Evolutionary conservation across 176 grass and related monocot species (phyloP), one percentile per base, ranked within the genome.

Genomic region (Phoenix roebelenii): DNA sequence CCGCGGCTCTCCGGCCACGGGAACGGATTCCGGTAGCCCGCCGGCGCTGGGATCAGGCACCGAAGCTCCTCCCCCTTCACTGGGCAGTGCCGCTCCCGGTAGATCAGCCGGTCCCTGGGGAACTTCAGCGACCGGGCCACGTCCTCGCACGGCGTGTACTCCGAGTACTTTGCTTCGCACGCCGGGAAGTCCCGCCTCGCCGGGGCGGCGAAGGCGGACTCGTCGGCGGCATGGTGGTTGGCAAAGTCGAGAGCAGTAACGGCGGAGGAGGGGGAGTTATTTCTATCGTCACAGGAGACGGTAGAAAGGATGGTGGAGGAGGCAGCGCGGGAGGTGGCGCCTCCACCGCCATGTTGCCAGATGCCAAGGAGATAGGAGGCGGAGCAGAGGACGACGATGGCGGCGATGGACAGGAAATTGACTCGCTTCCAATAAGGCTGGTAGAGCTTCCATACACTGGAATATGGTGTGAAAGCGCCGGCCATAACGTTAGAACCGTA

Each of bases 141-240:
- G 76, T 91, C 93, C 76, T 97, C 87, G 66, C 87, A 97, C 17
- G 93, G 93, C 12, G 93, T 97, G 81, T 97, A 85, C 79, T 97
- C 93, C 6, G 84, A 85, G 74, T 78, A 85, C 72, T 80, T 80
- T 57, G 74, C 61, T 32, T 78, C 66, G 74, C 92, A 97, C 0
- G 70, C 39, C 17, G 75, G 72, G 60, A 85, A 88, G 25, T 12
- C 16, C 22, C 69, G 76, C 3, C 4, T 74, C 7, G 69, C 49
- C 2, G 72, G 64, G 18, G 60, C 22, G 26, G 58, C 59, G 3
- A 35, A 58, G 19, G 16, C 23, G 16, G 75, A 63, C 4, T 59
- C 72, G 16, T 82, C 79, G 18, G 93, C 87, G 19, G 80, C 57
- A 60, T 97, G 93, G 67, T 91, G 87, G 57, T 78, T 72, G 3